phyloP scores from a whole-genome alignment of 2,329 filamentous ascomycete genomes.

The Tolypocladium cylindrosporum region DNA sequence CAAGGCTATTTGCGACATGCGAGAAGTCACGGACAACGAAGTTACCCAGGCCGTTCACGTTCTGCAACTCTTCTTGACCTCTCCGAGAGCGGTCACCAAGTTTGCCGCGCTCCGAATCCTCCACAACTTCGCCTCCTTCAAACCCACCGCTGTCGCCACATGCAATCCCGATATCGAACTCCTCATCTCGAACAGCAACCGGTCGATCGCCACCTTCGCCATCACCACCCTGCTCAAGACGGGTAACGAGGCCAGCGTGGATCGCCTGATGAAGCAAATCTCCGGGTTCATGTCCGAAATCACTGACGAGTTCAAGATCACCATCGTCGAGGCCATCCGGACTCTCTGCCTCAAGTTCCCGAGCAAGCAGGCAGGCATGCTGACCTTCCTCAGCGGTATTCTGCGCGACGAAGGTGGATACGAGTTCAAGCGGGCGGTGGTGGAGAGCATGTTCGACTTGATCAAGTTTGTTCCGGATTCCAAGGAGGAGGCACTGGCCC shows the following conservation, averaged over 20 bases:
- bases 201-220: conserved; percentile 94
- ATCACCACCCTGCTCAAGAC: conserved; percentile 98
- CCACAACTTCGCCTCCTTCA: conserved; percentile 93
- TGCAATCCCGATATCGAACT: conserved; percentile 98
- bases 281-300: conserved; percentile 98
- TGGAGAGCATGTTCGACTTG: conserved; percentile 98
- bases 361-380: conserved; percentile 95
- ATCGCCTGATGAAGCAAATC: conserved; percentile 97
- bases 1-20: conserved; percentile 93
- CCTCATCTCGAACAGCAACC: conserved; percentile 92
- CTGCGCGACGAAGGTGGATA: conserved; percentile 94
- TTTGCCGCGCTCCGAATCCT: conserved; percentile 95
- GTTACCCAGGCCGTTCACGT: conserved; percentile 89
- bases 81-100: conserved; percentile 90
- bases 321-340: conserved; percentile 96
- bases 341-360: conserved; percentile 97
- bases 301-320: conserved; percentile 99
- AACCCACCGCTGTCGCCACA: conserved; percentile 79
- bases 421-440: conserved; percentile 94
- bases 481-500: conserved; percentile 73
- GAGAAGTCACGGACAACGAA: conserved; percentile 85
- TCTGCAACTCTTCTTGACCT: conserved; percentile 92
- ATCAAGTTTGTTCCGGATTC: conserved; percentile 97
- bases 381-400: conserved; percentile 94
- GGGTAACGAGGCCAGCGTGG: conserved; percentile 93